phyloP scores from a whole-genome alignment of 2,329 filamentous ascomycete genomes.

The Cytospora leucostoma region DNA sequence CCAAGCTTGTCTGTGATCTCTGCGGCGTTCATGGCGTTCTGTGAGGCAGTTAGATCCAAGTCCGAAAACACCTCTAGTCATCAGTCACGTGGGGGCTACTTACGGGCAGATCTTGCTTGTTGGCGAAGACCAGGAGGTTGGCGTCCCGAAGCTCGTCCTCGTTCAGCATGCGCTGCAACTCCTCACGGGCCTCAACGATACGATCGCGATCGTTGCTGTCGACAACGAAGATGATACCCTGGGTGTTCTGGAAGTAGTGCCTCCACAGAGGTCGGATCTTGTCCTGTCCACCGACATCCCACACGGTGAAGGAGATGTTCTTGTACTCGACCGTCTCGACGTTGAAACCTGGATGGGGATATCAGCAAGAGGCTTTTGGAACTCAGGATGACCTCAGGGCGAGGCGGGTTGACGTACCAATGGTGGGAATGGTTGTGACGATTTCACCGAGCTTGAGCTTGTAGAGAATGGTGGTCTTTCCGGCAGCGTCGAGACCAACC shows the following conservation, averaged over 20 bases:
- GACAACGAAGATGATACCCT: conserved; percentile 99
- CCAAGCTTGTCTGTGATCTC: conserved; percentile 99
- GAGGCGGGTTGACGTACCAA: conserved; percentile 62
- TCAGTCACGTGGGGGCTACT: conserved; percentile 39
- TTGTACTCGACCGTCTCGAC: conserved; percentile 99
- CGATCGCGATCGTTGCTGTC: conserved; percentile 98
- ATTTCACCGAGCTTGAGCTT: conserved; percentile 99
- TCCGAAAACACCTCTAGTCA: neutral
- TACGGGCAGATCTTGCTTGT: conserved; percentile 99
- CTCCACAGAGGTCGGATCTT: conserved; percentile 99
- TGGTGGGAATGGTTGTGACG: conserved; percentile 98
- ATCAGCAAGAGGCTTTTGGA: conserved; percentile 31
- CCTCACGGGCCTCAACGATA: conserved; percentile 94
- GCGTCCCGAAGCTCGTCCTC: conserved; percentile 98
- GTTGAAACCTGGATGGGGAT: conserved; percentile 75
- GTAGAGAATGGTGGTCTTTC: conserved; percentile 99
- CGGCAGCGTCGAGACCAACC: conserved; percentile 98
- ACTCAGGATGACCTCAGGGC: conserved; percentile 2
- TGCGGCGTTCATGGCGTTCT: conserved; percentile 99
- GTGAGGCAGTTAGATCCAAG: conserved; percentile 35
- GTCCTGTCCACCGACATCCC: conserved; percentile 99
- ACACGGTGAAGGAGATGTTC: conserved; percentile 99
- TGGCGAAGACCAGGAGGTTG: conserved; percentile 95
- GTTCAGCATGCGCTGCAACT: conserved; percentile 97
- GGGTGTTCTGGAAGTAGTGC: conserved; percentile 99